Conservation (phyloP, 805 yeast genomes). For the Candida verbasci region DNA sequence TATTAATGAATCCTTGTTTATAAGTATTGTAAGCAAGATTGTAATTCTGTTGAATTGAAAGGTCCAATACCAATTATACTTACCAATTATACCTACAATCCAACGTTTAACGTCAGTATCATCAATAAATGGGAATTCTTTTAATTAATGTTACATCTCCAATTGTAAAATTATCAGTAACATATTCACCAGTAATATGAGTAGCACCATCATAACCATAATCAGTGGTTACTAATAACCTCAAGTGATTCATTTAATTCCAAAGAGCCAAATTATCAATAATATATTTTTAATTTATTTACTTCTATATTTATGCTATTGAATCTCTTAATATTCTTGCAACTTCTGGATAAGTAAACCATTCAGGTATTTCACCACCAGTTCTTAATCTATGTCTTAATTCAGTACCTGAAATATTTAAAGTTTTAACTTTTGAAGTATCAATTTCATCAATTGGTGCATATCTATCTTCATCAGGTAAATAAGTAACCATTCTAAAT, state of each 20-base stretch:
- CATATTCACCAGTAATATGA: conserved; percentile 8
- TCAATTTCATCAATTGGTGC: conserved; percentile 93
- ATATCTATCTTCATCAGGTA: conserved; percentile 92
- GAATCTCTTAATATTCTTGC: conserved; percentile 79
- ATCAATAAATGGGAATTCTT: neutral
- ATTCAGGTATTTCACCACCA: conserved; percentile 87
- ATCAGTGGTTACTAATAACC: neutral
- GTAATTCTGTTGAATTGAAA: conserved; percentile 26
- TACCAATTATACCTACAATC: conserved; percentile 13
- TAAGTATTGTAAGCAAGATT: neutral
- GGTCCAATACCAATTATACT: no score
- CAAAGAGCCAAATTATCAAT: no score
- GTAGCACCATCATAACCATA: conserved; percentile 1
- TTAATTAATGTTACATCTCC: neutral
- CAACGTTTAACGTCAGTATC: conserved; percentile 11
- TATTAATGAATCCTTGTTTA: conserved; percentile 1
- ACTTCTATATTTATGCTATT: neutral
- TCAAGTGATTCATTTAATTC: no score
- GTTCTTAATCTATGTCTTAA: conserved; percentile 81
- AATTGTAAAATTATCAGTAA: conserved; percentile 17
- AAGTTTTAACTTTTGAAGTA: conserved; percentile 64
- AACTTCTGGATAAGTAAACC: conserved; percentile 97
- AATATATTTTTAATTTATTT: no score
- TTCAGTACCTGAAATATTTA: conserved; percentile 93
- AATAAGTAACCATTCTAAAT: conserved; percentile 92